Base-by-base conservation (phyloP, 2,329 filamentous ascomycete genomes). In the Neonectria magnoliae region DNA sequence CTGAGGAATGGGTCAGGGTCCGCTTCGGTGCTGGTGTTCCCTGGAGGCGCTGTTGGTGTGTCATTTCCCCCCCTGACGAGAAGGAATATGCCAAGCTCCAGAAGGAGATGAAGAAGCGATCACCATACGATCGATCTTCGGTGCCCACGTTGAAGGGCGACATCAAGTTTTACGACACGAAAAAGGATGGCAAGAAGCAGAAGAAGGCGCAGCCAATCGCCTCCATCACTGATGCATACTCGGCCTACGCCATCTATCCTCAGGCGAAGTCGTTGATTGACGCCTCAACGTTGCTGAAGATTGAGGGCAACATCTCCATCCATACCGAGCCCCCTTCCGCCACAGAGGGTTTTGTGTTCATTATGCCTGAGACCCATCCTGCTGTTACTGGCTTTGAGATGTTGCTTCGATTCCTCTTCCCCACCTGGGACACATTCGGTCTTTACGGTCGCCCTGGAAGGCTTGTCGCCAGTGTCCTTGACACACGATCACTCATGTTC, bases 41-140 rank as follows among this genome's bases (percentile, higher is more conserved):
- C 0, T 99, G 96, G 96, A 90, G 92, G 76, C 91, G 95, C 42
- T 99, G 94, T 79, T 99, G 95, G 94, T 98, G 94, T 78, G 94
- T 98, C 58, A 92, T 98, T 62, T 88, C 89, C 7, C 96, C 95
- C 2, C 95, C 96, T 0, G 93, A 97, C 74, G 94, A 98, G 81
- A 99, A 98, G 81, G 93, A 97, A 73, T 90, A 90, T 69, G 88
- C 91, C 70, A 97, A 93, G 77, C 83, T 91, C 58, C 92, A 95
- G 76, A 98, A 97, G 78, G 87, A 91, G 29, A 77, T 92, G 75
- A 97, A 97, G 79, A 90, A 91, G 81, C 90, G 90, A 68, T 94
- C 91, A 6, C 88, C 91, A 1, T 98, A 98, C 76, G 93, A 97
- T 73, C 90, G 93, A 31, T 87, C 88, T 0, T 84, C 86, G 41